These are phyloP conservation scores for Clavulina sp. DNA, from an alignment of 768 basidiomycete genomes.

Conservation along the genomic window DNA sequence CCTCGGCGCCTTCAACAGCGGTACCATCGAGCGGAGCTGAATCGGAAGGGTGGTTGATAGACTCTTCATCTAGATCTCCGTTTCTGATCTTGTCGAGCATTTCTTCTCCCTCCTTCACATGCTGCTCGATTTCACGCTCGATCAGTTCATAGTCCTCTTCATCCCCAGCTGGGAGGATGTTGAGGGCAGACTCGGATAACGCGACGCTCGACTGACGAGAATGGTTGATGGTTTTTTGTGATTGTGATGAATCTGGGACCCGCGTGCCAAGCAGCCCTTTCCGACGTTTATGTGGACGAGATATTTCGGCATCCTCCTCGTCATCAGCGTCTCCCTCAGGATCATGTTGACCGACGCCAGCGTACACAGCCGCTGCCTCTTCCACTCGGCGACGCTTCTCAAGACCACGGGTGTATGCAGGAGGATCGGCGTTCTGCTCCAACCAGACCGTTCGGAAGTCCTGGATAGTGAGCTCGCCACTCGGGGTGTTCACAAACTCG, in stretches of 20 bases:
- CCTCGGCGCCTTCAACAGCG: neutral
- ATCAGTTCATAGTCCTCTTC: conserved; percentile 13
- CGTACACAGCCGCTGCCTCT: conserved; percentile 7
- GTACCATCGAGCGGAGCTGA: neutral
- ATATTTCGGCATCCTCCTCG: conserved; percentile 6
- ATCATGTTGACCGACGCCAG: conserved; percentile 11
- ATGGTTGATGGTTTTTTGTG: neutral
- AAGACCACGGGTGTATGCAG: conserved; percentile 56
- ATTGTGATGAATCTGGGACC: neutral
- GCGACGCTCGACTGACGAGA: neutral
- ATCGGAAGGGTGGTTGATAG: too few species aligned
- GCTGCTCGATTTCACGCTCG: conserved; percentile 8
- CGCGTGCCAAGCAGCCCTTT: neutral
- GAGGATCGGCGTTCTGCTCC: conserved; percentile 83
- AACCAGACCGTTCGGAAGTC: conserved; percentile 86
- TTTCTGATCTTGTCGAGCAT: conserved; percentile 6
- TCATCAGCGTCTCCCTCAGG: conserved; percentile 6
- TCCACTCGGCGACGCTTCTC: conserved; percentile 26
- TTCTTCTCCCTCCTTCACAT: conserved; percentile 11
- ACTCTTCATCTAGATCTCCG: too few species aligned
- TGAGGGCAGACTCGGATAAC: neutral
- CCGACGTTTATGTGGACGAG: neutral
- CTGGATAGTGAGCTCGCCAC: conserved; percentile 66
- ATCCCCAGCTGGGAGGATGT: neutral
- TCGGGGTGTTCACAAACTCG: conserved; percentile 84